Conservation (phyloP, 1,284 basidiomycete species). For the Ceratobasidium sp. region DNA sequence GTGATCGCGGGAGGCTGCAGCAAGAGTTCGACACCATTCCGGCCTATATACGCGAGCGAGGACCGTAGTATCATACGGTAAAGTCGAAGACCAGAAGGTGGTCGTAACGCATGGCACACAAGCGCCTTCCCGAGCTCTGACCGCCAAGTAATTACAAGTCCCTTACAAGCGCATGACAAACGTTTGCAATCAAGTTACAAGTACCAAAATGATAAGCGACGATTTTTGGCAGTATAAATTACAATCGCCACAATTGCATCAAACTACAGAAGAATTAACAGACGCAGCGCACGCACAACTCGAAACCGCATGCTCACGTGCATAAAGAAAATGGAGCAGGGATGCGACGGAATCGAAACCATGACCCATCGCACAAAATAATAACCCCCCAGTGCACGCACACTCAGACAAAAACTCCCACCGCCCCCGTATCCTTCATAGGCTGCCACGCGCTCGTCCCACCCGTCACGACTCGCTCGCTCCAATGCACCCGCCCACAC, state of each 20-base stretch:
- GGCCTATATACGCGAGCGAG: conserved; percentile 13
- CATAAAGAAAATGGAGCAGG: background rate
- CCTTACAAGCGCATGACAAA: too few species aligned
- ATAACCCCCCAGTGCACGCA: background rate
- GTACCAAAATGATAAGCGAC: too few species aligned
- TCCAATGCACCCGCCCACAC: conserved; percentile 15
- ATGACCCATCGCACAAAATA: background rate
- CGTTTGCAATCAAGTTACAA: too few species aligned
- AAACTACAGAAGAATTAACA: too few species aligned
- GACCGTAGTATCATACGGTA: conserved; percentile 2
- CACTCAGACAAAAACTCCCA: conserved; percentile 27
- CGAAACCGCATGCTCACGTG: background rate
- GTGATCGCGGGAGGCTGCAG: background rate
- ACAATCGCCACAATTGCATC: too few species aligned
- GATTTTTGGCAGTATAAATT: too few species aligned
- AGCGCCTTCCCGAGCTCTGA: background rate
- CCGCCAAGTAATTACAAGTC: too few species aligned
- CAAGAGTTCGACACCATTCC: conserved; percentile 5
- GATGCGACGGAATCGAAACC: background rate
- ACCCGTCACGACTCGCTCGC: conserved; percentile 12
- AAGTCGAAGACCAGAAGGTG: conserved; percentile 4
- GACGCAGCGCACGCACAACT: background rate
- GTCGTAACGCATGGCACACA: background rate
- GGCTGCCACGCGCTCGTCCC: conserved; percentile 23
- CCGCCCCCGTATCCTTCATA: conserved; percentile 15